Evolutionary conservation across 2,329 filamentous ascomycete genomes (phyloP).

Genomic region (Alternaria novae-zelandiae): DNA sequence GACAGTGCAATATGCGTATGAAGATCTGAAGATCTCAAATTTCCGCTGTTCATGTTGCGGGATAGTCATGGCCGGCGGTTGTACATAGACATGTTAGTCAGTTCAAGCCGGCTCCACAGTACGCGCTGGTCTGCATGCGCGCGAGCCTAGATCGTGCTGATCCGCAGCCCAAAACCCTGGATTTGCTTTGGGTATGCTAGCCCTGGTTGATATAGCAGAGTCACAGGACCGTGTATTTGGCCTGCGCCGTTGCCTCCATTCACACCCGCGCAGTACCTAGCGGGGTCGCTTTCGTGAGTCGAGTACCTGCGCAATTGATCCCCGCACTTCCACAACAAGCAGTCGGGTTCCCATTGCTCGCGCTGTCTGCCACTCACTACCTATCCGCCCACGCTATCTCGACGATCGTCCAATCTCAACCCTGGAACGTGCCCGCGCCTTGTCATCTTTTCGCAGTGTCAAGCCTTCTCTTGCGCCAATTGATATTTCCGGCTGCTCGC

Average conservation of each 20-base stretch:
- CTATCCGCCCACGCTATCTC: constrained; percentile 2
- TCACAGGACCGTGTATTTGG: constrained; percentile 10
- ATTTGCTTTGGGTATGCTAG: neutral
- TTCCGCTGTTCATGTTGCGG: neutral
- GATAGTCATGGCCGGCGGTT: neutral
- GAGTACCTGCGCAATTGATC: neutral
- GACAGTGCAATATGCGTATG: neutral
- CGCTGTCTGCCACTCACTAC: neutral
- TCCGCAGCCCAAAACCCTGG: constrained; percentile 9
- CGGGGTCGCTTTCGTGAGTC: neutral
- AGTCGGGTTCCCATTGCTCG: neutral
- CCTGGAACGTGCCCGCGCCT: neutral
- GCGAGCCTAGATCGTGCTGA: constrained; percentile 13
- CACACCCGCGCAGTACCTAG: neutral
- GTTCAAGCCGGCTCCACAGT: constrained; percentile 15
- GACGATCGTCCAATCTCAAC: neutral
- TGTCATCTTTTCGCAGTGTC: constrained; percentile 1
- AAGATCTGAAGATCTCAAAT: neutral
- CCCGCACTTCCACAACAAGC: neutral
- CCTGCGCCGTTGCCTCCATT: neutral
- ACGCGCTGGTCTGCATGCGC: constrained; percentile 10
- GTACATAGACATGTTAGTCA: constrained; percentile 4
- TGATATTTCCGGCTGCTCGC: constrained; percentile 9
- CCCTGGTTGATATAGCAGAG: neutral
- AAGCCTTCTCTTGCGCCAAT: constrained; percentile 10